phyloP scores from a whole-genome alignment of 164 flowering plant genomes.

The Aristolochia californica region DNA sequence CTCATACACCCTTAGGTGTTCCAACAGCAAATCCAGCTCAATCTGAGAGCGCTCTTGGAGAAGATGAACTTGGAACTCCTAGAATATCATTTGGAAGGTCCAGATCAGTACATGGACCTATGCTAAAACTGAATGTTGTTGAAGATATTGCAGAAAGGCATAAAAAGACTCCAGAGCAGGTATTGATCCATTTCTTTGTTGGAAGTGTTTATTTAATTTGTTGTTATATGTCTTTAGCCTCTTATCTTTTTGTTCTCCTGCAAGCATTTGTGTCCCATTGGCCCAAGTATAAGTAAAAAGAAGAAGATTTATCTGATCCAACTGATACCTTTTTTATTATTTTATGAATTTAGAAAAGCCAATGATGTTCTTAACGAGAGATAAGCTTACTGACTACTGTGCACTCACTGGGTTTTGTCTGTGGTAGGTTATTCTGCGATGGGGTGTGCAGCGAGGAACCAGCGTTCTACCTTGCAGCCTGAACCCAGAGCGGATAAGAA shows the following conservation, averaged over 20 bases:
- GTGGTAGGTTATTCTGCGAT: slow-evolving; percentile 43
- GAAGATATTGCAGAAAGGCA: slow-evolving; percentile 49
- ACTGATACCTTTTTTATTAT: neutral
- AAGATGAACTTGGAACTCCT: slow-evolving; percentile 62
- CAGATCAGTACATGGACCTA: slow-evolving; percentile 62
- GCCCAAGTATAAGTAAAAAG: too few species aligned
- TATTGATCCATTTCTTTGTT: slow-evolving; percentile 7
- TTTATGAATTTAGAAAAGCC: neutral
- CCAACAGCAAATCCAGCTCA: slow-evolving; percentile 33
- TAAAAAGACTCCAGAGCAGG: slow-evolving; percentile 67
- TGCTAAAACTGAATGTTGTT: slow-evolving; percentile 57
- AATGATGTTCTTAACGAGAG: neutral
- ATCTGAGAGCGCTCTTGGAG: slow-evolving; percentile 44
- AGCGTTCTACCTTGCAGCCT: slow-evolving; percentile 64
- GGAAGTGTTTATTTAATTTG: too few species aligned
- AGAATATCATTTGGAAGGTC: slow-evolving; percentile 59
- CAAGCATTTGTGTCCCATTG: too few species aligned
- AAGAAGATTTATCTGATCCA: neutral
- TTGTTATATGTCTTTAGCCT: too few species aligned
- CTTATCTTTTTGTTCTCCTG: too few species aligned
- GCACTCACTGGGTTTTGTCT: neutral
- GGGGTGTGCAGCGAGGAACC: slow-evolving; percentile 72
- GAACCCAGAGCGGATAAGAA: slow-evolving; percentile 42
- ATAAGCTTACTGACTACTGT: neutral
- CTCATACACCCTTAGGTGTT: slow-evolving; percentile 65